These are phyloP conservation scores for Apiotrichum akiyoshidainum DNA, from an alignment of 1,284 basidiomycete species.

Conservation along the genomic window DNA sequence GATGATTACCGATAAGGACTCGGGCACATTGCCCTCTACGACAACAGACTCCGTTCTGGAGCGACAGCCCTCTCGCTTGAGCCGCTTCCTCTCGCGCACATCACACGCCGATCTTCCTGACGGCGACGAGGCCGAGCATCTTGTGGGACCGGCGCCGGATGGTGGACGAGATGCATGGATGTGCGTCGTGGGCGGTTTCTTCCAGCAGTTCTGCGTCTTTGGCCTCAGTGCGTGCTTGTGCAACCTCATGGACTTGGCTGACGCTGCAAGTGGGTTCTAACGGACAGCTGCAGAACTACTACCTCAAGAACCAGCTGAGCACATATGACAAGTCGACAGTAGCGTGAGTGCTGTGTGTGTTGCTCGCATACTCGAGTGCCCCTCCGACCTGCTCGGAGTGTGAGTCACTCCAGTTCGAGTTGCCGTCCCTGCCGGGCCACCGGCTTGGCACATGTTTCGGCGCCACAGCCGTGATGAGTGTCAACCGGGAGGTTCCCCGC, in stretches of 20 bases:
- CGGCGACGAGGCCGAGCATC: too few relatives aligned
- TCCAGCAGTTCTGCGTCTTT: conserved; percentile 43
- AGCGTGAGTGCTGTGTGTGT: conserved; percentile 28
- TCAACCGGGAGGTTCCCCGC: background rate
- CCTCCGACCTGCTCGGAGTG: background rate
- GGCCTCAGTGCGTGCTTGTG: conserved; percentile 40
- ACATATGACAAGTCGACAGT: conserved; percentile 37
- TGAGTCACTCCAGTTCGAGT: too few relatives aligned
- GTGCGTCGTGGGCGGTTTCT: conserved; percentile 37
- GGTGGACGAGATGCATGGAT: conserved; percentile 46
- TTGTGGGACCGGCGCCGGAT: conserved; percentile 44
- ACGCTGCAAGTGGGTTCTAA: conserved; percentile 35
- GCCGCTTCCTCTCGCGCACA: too few relatives aligned
- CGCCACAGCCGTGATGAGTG: background rate
- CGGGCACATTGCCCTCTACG: too few relatives aligned
- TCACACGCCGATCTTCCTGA: too few relatives aligned
- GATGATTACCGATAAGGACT: too few relatives aligned
- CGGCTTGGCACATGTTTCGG: too few relatives aligned
- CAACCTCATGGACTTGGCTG: background rate
- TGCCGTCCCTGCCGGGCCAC: too few relatives aligned
- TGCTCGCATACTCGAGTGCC: background rate
- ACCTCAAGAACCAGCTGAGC: conserved; percentile 38
- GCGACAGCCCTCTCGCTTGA: too few relatives aligned
- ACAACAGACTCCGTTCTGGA: too few relatives aligned
- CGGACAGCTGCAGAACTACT: conserved; percentile 43